Evolutionary conservation across 805 yeast species (phyloP).

Genomic region (Kazachstania kunashirensis): DNA sequence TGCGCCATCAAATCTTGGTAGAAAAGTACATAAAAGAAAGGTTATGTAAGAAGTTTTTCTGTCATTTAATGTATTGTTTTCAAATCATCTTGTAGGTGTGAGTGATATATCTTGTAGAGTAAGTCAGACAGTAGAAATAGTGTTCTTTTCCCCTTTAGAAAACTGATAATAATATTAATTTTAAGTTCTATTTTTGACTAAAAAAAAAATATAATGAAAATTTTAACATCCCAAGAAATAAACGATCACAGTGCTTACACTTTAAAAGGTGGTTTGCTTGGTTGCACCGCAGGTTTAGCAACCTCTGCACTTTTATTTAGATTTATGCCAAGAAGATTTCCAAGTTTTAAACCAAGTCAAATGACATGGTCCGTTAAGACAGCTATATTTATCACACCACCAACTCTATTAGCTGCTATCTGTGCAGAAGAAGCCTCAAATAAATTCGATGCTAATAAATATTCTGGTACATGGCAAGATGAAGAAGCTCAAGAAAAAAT

Average conservation of each 20-base stretch:
- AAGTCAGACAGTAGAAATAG: too few relatives aligned
- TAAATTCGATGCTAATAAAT: conserved; percentile 51
- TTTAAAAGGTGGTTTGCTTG: conserved; percentile 51
- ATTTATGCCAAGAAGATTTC: conserved; percentile 39
- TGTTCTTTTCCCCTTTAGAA: too few relatives aligned
- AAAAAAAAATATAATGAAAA: conserved; percentile 43
- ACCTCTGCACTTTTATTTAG: conserved; percentile 48
- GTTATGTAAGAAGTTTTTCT: too few relatives aligned
- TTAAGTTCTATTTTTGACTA: too few relatives aligned
- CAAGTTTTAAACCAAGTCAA: conserved; percentile 32
- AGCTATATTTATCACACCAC: conserved; percentile 60
- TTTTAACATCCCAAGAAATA: conserved; percentile 55
- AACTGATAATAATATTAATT: too few relatives aligned
- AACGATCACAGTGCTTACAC: conserved; percentile 54
- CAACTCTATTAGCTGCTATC: conserved; percentile 50
- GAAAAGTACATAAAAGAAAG: too few relatives aligned
- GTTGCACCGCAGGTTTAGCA: conserved; percentile 45
- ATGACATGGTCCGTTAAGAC: conserved; percentile 52
- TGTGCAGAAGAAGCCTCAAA: conserved; percentile 65
- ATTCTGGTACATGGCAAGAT: conserved; percentile 37
- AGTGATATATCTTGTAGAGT: too few relatives aligned
- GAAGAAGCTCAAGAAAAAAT: conserved; percentile 37
- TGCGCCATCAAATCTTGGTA: too few relatives aligned
- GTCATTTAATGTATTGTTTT: too few relatives aligned
- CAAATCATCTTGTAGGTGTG: too few relatives aligned